Evolutionary conservation across 371 early-diverging fungal species (phyloP), one percentile per base, ranked within the genome.

Genomic region (Parasitella parasitica): DNA sequence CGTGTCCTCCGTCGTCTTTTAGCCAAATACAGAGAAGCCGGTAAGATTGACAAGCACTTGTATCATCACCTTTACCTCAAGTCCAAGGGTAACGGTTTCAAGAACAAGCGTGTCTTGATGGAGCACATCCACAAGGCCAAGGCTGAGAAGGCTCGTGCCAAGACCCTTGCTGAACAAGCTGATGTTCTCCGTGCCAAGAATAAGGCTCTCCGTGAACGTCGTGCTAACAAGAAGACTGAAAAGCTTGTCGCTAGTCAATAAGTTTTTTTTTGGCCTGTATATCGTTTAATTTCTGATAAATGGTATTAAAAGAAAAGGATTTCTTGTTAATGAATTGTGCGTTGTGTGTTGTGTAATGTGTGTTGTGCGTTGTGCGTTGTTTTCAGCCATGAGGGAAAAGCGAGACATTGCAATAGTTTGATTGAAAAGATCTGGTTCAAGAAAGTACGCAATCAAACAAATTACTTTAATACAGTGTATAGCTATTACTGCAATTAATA

Each of bases 21-120:
- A 66, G 91, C 95, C 89, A 97, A 97, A 87, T 97, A 99, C 94
- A 88, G 99, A 64, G 97, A 95, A 77, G 83, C 92, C 65, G 95
- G 94, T 75, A 97, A 98, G 90, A 97, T 99, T 80, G 95, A 98
- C 90, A 88, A 92, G 82, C 97, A 97, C 89, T 85, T 99, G 70
- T 98, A 99, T 92, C 97, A 95, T 86, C 83, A 80, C 72, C 90
- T 98, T 57, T 99, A 99, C 92, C 81, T 96, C 76, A 98, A 99
- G 90, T 85, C 96, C 70, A 99, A 99, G 96, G 99, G 99, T 93
- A 99, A 98, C 87, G 94, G 96, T 68, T 99, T 99, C 93, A 99
- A 99, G 96, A 99, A 97, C 97, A 97, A 97, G 93, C 96, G 97
- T 81, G 97, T 97, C 75, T 84, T 99, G 71, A 97, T 97, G 94